These are phyloP conservation scores for Aspergillus flavus DNA, from an alignment of 2,329 filamentous ascomycete species.

Conservation along the genomic window DNA sequence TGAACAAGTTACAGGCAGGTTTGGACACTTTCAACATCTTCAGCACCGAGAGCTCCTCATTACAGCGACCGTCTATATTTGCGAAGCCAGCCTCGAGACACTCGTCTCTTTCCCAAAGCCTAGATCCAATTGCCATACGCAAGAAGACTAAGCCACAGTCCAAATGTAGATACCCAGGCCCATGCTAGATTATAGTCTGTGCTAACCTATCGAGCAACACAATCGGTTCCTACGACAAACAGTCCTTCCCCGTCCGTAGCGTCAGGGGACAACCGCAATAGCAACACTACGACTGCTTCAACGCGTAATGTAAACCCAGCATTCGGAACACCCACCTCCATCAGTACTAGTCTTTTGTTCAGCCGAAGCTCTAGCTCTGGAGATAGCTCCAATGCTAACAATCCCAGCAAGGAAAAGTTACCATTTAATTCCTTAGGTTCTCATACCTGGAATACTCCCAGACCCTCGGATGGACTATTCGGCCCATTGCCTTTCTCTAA, in stretches of 20 bases:
- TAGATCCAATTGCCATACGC: background rate
- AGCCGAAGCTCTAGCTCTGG: background rate
- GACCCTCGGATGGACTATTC: background rate
- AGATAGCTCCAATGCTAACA: background rate
- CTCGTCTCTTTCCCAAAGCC: background rate
- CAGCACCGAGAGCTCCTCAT: background rate
- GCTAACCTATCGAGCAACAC: background rate
- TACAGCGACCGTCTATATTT: background rate
- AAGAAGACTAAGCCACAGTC: background rate
- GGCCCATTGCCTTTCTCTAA: background rate
- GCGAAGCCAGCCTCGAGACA: background rate
- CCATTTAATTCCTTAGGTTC: background rate
- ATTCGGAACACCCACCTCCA: background rate
- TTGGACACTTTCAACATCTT: slow-evolving; percentile 10
- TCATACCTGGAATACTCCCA: background rate
- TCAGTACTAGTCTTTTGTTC: too few relatives aligned
- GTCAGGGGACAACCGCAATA: background rate
- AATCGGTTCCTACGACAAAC: background rate
- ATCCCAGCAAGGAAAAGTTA: background rate
- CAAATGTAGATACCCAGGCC: background rate
- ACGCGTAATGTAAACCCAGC: background rate
- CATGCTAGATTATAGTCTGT: background rate
- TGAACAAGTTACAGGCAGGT: slow-evolving; percentile 20
- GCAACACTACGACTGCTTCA: background rate
- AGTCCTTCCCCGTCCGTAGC: background rate